A percentile compares a stretch with the other conserved stretches of the same genome.
These are phyloP conservation scores for Globisporangium orthogonon DNA, from an alignment of 352 stramenopile species.

Conservation along the genomic window DNA sequence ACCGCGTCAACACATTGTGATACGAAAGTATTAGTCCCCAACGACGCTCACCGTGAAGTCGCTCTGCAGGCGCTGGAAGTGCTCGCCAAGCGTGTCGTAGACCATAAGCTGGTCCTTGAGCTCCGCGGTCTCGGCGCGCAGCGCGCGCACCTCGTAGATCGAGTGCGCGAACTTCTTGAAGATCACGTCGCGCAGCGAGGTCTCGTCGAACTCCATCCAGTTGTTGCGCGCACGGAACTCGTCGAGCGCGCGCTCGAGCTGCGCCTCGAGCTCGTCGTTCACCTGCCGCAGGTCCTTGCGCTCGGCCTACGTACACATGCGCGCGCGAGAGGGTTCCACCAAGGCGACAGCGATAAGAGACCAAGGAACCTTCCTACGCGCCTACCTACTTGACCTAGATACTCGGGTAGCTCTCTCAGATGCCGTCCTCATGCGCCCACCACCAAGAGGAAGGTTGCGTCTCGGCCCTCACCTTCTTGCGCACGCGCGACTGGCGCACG, in stretches of 20 bases:
- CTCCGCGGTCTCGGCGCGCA: conserved; percentile 35
- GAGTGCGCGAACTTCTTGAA: conserved; percentile 68
- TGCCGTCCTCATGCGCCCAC: too few species aligned
- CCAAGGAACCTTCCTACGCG: too few species aligned
- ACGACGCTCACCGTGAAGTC: conserved; percentile 31
- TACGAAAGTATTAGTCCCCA: neutral
- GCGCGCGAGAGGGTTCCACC: too few species aligned
- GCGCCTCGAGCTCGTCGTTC: conserved; percentile 46
- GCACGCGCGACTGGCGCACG: conserved; percentile 69
- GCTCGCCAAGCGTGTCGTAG: conserved; percentile 61
- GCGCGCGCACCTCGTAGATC: conserved; percentile 59
- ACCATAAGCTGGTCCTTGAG: conserved; percentile 47
- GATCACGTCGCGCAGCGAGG: conserved; percentile 32
- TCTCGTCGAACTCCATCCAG: conserved; percentile 53
- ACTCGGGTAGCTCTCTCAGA: too few species aligned
- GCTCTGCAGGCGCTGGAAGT: conserved; percentile 56
- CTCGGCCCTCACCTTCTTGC: conserved; percentile 43
- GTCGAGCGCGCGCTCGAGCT: conserved; percentile 30
- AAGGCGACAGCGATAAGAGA: too few species aligned
- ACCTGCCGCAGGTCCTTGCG: conserved; percentile 47
- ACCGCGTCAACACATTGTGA: too few species aligned
- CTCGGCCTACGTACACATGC: conserved; percentile 17
- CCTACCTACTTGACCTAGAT: too few species aligned
- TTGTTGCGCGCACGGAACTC: conserved; percentile 31
- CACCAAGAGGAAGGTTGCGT: too few species aligned